Evolutionary conservation across 805 yeast genomes (phyloP).

Genomic region (Vanderwaltozyma yarrowii): DNA sequence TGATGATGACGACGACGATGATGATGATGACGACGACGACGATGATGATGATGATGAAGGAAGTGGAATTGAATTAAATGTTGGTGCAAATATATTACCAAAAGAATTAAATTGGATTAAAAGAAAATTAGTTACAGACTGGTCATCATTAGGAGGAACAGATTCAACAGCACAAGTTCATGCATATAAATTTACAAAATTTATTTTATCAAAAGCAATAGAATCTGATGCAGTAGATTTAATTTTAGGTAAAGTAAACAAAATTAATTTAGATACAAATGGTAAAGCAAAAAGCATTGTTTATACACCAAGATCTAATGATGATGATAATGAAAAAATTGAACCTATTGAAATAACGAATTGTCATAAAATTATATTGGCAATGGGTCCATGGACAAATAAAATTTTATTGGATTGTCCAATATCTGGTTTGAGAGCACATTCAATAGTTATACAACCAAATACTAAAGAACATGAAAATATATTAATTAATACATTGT

Average conservation of each 20-base stretch:
- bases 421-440: conserved; percentile 87
- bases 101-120: conserved; percentile 68
- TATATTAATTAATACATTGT: conserved; percentile 32
- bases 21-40: conserved; percentile 10
- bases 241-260: conserved; percentile 73
- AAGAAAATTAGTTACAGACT: conserved; percentile 49
- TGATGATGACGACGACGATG: not conserved
- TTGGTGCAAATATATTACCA: conserved; percentile 34
- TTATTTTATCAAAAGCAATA: conserved; percentile 65
- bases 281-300: conserved; percentile 22
- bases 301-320: not conserved
- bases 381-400: conserved; percentile 97
- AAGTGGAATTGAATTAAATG: conserved; percentile 2
- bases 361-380: conserved; percentile 71
- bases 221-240: conserved; percentile 78
- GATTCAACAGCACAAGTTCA: conserved; percentile 95
- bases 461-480: conserved; percentile 35
- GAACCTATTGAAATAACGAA: conserved; percentile 35
- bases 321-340: conserved; percentile 8
- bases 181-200: conserved; percentile 88
- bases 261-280: conserved; percentile 35
- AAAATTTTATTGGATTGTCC: conserved; percentile 87
- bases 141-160: conserved; percentile 73
- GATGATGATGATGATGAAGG: conserved; percentile 4
- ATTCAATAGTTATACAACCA: conserved; percentile 86